Evolutionary conservation across 2,329 filamentous ascomycete genomes (phyloP), one percentile per base, ranked within the genome.

Genomic region (Diaporthe capsici): DNA sequence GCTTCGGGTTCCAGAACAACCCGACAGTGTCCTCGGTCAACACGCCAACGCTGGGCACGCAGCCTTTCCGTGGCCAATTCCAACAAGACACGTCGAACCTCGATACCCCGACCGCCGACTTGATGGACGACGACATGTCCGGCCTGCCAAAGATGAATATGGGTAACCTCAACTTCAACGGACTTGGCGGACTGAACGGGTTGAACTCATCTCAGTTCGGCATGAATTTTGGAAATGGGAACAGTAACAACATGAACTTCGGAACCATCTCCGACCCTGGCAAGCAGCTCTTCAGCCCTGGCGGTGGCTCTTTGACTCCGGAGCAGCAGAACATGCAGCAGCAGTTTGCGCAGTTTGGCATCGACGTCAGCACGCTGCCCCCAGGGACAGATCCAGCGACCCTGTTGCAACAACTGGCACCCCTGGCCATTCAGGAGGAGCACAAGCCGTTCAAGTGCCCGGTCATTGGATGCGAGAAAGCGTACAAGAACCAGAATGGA

Each of bases 401-500:
- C 28, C 82, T 91, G n/a, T 82, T 91, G 55, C 89, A 91, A 78
- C 87, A 90, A 68, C 86, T 91, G 73, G 89, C 89, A 44, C 88
- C 87, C n/a, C 87, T 93, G 82, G 88, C 92, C 84, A 89, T 92
- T 75, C 93, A 93, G 22, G 96, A 98, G 83, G 96, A 99, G 83
- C 95, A 97, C 81, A 99, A 98, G 86, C 97, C 97, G 0, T 99
- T 98, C 89, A 94, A 96, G 83, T 99, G 97, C 81, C 97, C 97
- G 1, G 97, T 99, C 70, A 98, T 99, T 83, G 97, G 97, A 8
- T 99, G 97, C 82, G 97, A 98, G 84, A 99, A 99, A 88, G 96
- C 97, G 0, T 99, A 99, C 87, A 99, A 99, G 89, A 99, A 99
- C 84, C 97, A 98, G 84, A 99, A 99, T 80, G 97, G 97, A 68